Evolutionary conservation across 495 filamentous ascomycete species (phyloP), one percentile per base, ranked within the genome.

Genomic region (Podospora australis): DNA sequence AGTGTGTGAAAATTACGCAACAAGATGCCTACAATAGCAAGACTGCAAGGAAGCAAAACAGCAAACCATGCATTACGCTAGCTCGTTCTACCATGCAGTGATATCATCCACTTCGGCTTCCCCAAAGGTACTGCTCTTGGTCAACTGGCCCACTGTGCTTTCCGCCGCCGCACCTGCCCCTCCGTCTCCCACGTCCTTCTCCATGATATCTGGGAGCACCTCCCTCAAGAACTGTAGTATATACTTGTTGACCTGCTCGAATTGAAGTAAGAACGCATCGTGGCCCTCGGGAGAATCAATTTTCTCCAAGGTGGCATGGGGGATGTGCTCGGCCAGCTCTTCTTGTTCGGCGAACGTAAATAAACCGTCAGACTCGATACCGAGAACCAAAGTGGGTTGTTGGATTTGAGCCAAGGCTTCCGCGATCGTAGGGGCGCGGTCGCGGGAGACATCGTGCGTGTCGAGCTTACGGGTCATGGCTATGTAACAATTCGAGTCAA

Each of bases 401-500:
- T 88, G 68, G 40, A 98, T 87, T 54, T 84, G 69, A 2, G 78
- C 75, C n/a, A 98, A 74, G 6, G 91, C 90, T 21, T 84, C 78
- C 13, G 72, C 68, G 20, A 95, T 77, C 13, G 78, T 79, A 34
- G 72, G 57, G 13, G 74, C 68, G 16, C 89, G 81, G 53, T 82
- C 75, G 19, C 89, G 78, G 17, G 87, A 90, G 22, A 98, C 79
- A 61, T 98, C 92, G 63, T 98, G 92, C 2, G 92, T 98, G 59
- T 98, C 92, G n/a, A 98, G 81, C 67, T 98, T 98, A 50, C 92
- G 87, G 5, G 92, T 97, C 64, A 97, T 96, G 50, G 92, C 90
- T 48, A 98, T 97, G 69, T 98, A 98, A 71, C 92, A 97, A 62
- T 98, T 98, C 53, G 88, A 85, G 67, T 98, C 92, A 62, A 96